Evolutionary conservation across 306 rosid genomes (phyloP).

Genomic region (Rosa persica): DNA sequence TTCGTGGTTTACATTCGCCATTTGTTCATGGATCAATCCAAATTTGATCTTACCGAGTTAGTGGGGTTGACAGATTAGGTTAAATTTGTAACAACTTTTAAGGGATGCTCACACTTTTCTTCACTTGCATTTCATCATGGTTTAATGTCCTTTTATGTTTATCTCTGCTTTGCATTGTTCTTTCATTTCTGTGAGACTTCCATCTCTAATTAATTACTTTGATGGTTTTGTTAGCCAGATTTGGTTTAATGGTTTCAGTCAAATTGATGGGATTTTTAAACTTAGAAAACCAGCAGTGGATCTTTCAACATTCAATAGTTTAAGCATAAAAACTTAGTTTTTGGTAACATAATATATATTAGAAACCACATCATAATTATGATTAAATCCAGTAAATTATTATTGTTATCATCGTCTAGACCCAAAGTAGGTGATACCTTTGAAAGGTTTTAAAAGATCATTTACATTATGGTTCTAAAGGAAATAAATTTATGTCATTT

Average conservation of each 20-base stretch:
- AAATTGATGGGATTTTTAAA: neutral
- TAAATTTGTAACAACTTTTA: neutral
- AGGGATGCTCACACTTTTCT: neutral
- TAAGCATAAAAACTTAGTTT: neutral
- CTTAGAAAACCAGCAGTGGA: no score
- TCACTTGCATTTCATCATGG: neutral
- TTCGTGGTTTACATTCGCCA: neutral
- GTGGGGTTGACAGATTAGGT: neutral
- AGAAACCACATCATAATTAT: no score
- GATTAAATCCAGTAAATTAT: no score
- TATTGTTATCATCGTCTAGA: no score
- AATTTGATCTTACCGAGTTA: neutral
- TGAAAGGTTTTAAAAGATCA: no score
- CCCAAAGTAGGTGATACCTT: no score
- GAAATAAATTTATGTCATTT: no score
- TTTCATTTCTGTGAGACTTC: neutral
- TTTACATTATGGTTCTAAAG: no score
- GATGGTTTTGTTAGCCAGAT: neutral
- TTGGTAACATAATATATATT: no score
- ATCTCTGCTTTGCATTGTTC: neutral
- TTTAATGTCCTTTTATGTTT: neutral
- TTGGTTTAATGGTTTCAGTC: neutral
- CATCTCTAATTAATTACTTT: neutral
- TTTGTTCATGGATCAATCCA: neutral
- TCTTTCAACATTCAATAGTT: neutral